A percentile compares a stretch with the other conserved stretches of the same genome.
These are phyloP conservation scores for Suillus tomentosus DNA, from an alignment of 768 basidiomycete genomes.

Conservation along the genomic window DNA sequence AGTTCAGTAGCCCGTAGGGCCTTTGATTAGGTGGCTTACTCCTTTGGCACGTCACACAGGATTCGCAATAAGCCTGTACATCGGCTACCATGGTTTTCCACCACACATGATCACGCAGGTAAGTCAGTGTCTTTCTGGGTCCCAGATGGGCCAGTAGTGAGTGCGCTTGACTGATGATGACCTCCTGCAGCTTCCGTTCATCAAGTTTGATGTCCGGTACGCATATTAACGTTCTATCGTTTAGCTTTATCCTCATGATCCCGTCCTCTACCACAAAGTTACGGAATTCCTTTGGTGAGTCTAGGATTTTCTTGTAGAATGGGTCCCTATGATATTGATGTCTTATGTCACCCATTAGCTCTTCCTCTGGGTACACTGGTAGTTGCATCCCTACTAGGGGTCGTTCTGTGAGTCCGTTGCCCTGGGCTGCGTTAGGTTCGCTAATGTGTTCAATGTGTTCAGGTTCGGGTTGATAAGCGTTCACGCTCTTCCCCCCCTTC, in stretches of 20 bases:
- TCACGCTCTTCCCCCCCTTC: too few relatives aligned
- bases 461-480: too few relatives aligned
- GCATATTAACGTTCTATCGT: not conserved
- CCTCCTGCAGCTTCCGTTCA: too few relatives aligned
- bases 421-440: too few relatives aligned
- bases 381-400: too few relatives aligned
- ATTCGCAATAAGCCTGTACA: slow-evolving; percentile 24
- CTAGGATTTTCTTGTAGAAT: slow-evolving; percentile 30
- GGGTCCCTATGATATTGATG: slow-evolving; percentile 27
- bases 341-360: not conserved
- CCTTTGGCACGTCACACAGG: slow-evolving; percentile 22
- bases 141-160: too few relatives aligned
- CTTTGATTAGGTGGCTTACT: slow-evolving; percentile 26
- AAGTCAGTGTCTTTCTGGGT: too few relatives aligned
- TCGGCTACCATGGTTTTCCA: slow-evolving; percentile 27
- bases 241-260: slow-evolving; percentile 21
- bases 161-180: too few relatives aligned
- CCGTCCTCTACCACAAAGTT: slow-evolving; percentile 27
- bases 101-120: slow-evolving; percentile 23
- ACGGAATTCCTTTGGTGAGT: slow-evolving; percentile 21
- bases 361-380: not conserved
- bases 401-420: too few relatives aligned
- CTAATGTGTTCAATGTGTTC: too few relatives aligned
- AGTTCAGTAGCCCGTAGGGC: slow-evolving; percentile 30
- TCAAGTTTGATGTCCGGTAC: too few relatives aligned